These are phyloP conservation scores for Mycena belliarum DNA, from an alignment of 768 basidiomycete genomes.

Conservation along the genomic window DNA sequence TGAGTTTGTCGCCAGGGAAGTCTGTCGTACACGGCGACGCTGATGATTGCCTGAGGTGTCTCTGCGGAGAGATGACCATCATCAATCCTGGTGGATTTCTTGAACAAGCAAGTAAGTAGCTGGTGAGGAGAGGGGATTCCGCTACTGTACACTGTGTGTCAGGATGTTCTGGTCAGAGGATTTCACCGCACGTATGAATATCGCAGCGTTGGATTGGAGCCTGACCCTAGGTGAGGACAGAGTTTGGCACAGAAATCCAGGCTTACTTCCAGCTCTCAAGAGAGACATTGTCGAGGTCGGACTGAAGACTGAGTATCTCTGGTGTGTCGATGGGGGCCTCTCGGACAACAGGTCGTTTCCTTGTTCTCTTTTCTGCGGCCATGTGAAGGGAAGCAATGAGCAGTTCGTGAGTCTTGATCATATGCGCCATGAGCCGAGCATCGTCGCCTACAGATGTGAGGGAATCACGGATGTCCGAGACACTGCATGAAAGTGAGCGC, in stretches of 20 bases:
- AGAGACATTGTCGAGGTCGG: conserved; percentile 49
- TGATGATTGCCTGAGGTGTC: conserved; percentile 49
- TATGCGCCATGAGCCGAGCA: conserved; percentile 6
- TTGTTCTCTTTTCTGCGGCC: conserved; percentile 31
- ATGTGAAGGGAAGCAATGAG: conserved; percentile 13
- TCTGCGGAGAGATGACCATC: conserved; percentile 23
- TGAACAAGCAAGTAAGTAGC: neutral
- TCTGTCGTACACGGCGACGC: conserved; percentile 60
- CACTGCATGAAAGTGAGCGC: conserved; percentile 11
- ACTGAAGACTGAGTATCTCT: conserved; percentile 51
- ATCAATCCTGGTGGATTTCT: conserved; percentile 30
- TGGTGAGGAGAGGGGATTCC: neutral
- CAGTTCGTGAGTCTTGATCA: conserved; percentile 19
- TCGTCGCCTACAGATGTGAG: conserved; percentile 10
- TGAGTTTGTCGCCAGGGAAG: conserved; percentile 62
- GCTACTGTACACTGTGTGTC: conserved; percentile 40
- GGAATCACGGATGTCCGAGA: conserved; percentile 24
- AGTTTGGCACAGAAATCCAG: neutral
- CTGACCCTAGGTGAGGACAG: conserved; percentile 33
- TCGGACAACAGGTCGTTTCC: conserved; percentile 33
- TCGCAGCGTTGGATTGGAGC: conserved; percentile 50
- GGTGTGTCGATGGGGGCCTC: conserved; percentile 42
- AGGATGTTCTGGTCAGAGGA: conserved; percentile 69
- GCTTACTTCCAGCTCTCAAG: conserved; percentile 67
- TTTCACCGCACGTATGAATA: conserved; percentile 65